Base-by-base conservation (phyloP, 345 rosid species). In the Carallia pectinifolia region DNA sequence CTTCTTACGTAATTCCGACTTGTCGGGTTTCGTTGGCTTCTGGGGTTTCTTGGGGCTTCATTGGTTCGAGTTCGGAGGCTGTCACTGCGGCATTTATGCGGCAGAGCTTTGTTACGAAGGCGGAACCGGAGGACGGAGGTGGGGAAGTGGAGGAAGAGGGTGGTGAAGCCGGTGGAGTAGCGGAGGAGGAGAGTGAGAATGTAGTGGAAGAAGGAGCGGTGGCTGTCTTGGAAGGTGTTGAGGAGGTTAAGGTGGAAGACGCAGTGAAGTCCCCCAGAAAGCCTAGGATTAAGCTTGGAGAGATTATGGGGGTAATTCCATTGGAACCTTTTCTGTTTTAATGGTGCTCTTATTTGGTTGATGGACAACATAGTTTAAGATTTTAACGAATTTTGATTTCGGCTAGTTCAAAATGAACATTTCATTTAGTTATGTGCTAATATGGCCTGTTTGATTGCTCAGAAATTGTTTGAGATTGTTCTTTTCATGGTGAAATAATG, bases 301-400 rank as follows among this genome's bases (percentile, higher is more conserved):
- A 89, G 15, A 70, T 89, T 23, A 87, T 89, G 87, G 92, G 89
- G 91, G 92, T 89, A 85, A 71, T 74, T 58, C 2, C 2, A 48
- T 18, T 18, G 59, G 10, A 34, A 19, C 37, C 5, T 30, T 37
- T 7, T 62, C 6, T 13, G 39, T 33, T 44, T 44, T 0, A 12
- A 44, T 12, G 17, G 50, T 44, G 17, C 4, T 44, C 1, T 44
- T 44, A 16, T 44, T 44, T 23, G 50, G 12, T 44, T 44, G 50
- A 44, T 44, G 50, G 50, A 44, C 50, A 44, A 10, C 50, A 44
- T 44, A 13, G 16, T 44, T 23, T 44, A 44, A 44, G 50, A 44
- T 12, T 44, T 23, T 12, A 15, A 10, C 3, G 50, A 44, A 12
- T 12, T 44, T 44, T 44, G 4, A 13, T 44, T 44, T 44, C 12